Evolutionary conservation across 2,329 filamentous ascomycete genomes (phyloP).

Genomic region (Botrytis pseudocinerea): DNA sequence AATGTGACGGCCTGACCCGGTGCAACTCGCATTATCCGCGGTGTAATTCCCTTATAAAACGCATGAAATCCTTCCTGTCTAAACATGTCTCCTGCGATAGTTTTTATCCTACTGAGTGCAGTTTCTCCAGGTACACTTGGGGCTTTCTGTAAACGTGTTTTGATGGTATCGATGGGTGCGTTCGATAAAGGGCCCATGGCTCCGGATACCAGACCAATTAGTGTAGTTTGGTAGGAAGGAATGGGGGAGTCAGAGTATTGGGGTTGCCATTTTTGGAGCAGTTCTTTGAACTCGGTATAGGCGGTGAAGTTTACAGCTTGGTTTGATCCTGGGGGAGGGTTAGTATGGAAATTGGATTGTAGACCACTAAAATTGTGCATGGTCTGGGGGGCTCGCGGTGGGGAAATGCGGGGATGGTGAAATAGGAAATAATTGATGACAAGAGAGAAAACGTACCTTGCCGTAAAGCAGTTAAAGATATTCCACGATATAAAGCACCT

Average conservation of each 20-base stretch:
- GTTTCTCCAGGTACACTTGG: conserved; percentile 79
- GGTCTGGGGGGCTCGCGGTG: background rate
- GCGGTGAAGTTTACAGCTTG: conserved; percentile 99
- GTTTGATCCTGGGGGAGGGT: conserved; percentile 55
- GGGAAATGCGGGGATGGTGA: background rate
- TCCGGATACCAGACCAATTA: conserved; percentile 84
- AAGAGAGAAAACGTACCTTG: conserved; percentile 62
- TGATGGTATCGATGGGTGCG: conserved; percentile 98
- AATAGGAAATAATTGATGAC: background rate
- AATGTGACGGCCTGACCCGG: conserved; percentile 84
- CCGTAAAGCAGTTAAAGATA: conserved; percentile 86
- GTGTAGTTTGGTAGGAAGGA: conserved; percentile 84
- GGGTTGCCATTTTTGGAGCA: conserved; percentile 71
- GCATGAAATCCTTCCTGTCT: conserved; percentile 91
- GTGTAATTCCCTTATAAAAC: conserved; percentile 99
- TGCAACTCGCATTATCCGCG: conserved; percentile 93
- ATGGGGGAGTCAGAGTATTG: conserved; percentile 64
- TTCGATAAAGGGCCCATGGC: conserved; percentile 96
- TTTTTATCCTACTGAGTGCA: conserved; percentile 74
- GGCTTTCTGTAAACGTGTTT: conserved; percentile 91
- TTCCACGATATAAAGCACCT: conserved; percentile 86
- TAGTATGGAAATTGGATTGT: background rate
- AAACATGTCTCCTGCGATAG: conserved; percentile 83
- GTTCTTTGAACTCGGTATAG: conserved; percentile 88
- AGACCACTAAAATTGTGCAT: background rate